Conservation (phyloP, 305 asterid genomes). For the Salvia sclarea region DNA sequence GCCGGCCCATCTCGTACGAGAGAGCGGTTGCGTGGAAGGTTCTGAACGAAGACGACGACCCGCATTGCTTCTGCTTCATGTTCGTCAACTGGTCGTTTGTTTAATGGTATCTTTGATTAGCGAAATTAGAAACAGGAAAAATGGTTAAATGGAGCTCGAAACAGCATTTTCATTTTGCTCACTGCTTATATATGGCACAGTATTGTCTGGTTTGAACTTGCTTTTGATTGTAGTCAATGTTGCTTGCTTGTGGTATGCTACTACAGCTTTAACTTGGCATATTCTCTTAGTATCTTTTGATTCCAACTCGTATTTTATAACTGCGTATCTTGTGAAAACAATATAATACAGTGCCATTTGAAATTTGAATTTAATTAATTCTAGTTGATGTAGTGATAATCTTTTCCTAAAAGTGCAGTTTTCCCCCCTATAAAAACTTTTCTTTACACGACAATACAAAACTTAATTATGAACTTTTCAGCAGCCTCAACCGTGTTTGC, state of each 20-base stretch:
- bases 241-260: slow-evolving; percentile 18
- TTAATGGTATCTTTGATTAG: slow-evolving; percentile 31
- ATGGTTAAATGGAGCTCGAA: slow-evolving; percentile 3
- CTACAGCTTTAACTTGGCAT: background rate
- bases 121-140: slow-evolving; percentile 4
- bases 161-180: background rate
- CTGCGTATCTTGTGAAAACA: background rate
- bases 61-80: slow-evolving; percentile 89
- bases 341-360: too few species aligned
- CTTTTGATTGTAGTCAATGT: slow-evolving; percentile 10
- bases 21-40: slow-evolving; percentile 96
- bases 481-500: too few species aligned
- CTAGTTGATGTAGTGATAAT: too few species aligned
- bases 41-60: slow-evolving; percentile 79
- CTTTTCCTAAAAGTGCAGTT: too few species aligned
- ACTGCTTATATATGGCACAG: slow-evolving; percentile 26
- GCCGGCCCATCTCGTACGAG: slow-evolving; percentile 79
- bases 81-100: slow-evolving; percentile 88
- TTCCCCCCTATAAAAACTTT: too few species aligned
- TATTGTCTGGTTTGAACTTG: slow-evolving; percentile 15
- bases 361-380: too few species aligned
- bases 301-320: background rate
- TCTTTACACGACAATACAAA: too few species aligned
- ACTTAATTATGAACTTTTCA: too few species aligned
- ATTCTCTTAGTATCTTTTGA: background rate